Conservation (phyloP, 2,329 filamentous ascomycete species). For the Aotearoamyces nothofagi region DNA sequence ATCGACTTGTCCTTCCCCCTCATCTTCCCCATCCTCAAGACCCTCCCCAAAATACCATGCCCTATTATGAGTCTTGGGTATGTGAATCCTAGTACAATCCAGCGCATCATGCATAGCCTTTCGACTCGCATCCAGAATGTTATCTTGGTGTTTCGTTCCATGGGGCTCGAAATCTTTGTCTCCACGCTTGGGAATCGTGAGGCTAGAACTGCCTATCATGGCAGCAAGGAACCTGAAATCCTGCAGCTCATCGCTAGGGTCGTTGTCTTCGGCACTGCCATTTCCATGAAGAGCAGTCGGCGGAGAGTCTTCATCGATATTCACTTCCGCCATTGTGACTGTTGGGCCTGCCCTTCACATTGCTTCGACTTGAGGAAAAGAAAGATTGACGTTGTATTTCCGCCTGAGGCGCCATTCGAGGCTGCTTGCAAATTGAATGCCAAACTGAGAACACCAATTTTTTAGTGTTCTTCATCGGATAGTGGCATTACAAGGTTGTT, state of each 20-base stretch:
- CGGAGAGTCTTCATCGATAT: slow-evolving; percentile 18
- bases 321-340: background rate
- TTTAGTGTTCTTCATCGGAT: too few relatives aligned
- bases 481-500: too few relatives aligned
- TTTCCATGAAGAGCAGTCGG: slow-evolving; percentile 10
- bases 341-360: too few relatives aligned
- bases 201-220: slow-evolving; percentile 32
- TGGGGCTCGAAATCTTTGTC: slow-evolving; percentile 97
- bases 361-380: too few relatives aligned
- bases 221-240: slow-evolving; percentile 66
- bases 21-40: slow-evolving; percentile 11
- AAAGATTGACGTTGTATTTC: too few relatives aligned
- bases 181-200: slow-evolving; percentile 67
- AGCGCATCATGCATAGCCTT: slow-evolving; percentile 82
- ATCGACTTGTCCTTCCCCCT: slow-evolving; percentile 7
- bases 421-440: too few relatives aligned
- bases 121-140: slow-evolving; percentile 65
- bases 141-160: slow-evolving; percentile 67
- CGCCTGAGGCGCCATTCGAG: too few relatives aligned
- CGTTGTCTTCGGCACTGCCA: slow-evolving; percentile 31
- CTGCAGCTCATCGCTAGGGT: slow-evolving; percentile 64
- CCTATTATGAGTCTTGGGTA: slow-evolving; percentile 46
- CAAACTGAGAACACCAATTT: too few relatives aligned
- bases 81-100: slow-evolving; percentile 59
- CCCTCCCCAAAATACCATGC: slow-evolving; percentile 60